These are phyloP conservation scores for Pseudocercospora crystallina DNA, from an alignment of 2,329 filamentous ascomycete genomes.

Conservation along the genomic window DNA sequence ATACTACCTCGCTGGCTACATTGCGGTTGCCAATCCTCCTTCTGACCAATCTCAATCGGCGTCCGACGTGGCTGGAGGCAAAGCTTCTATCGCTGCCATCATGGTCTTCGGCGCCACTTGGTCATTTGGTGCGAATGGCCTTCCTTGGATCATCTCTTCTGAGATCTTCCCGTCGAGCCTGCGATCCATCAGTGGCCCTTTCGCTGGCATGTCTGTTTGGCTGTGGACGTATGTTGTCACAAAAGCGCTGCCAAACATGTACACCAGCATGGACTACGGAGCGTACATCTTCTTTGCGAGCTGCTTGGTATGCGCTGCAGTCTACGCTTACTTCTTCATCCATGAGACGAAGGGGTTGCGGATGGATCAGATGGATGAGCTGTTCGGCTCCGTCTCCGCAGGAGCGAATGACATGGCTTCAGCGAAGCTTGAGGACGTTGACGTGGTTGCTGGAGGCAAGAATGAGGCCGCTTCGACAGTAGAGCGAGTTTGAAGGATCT, in stretches of 20 bases:
- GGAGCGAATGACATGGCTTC: too few species aligned
- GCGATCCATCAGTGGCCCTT: conserved; percentile 41
- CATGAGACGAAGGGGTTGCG: conserved; percentile 41
- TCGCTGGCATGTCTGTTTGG: conserved; percentile 37
- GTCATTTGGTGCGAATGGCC: conserved; percentile 42
- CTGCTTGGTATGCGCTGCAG: conserved; percentile 37
- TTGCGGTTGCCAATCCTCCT: conserved; percentile 36
- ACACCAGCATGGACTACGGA: conserved; percentile 40
- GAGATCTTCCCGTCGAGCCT: conserved; percentile 45
- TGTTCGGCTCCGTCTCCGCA: conserved; percentile 39
- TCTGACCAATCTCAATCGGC: conserved; percentile 32
- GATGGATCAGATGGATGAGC: conserved; percentile 40
- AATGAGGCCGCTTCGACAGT: too few species aligned
- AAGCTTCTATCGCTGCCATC: conserved; percentile 41
- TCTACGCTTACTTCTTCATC: conserved; percentile 43
- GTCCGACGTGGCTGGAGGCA: conserved; percentile 38
- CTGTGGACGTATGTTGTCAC: conserved; percentile 42
- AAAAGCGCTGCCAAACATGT: conserved; percentile 43
- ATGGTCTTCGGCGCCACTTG: conserved; percentile 43
- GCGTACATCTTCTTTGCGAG: conserved; percentile 45
- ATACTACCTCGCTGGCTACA: conserved; percentile 40
- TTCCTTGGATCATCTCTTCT: conserved; percentile 46
- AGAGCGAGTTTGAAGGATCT: too few species aligned
- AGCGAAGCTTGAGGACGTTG: too few species aligned
- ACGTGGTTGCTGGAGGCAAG: too few species aligned